Evolutionary conservation across 305 asterid genomes (phyloP).

Genomic region (Solanum chacoense): DNA sequence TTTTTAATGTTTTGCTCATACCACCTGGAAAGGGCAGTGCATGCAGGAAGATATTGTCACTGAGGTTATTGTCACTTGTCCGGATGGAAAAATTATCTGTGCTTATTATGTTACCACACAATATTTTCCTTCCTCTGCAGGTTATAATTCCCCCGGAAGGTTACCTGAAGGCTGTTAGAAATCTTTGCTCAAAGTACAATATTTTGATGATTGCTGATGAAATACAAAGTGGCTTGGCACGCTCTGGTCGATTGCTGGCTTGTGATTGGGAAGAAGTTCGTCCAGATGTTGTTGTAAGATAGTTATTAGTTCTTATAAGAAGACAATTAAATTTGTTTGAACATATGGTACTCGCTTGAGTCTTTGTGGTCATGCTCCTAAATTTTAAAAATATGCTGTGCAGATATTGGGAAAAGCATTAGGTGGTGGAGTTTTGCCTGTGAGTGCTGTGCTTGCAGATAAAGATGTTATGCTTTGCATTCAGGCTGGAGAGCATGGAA

Average conservation of each 20-base stretch:
- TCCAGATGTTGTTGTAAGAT: constrained; percentile 78
- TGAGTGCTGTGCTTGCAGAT: constrained; percentile 92
- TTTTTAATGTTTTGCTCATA: neutral
- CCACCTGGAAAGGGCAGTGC: neutral
- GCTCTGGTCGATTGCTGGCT: constrained; percentile 81
- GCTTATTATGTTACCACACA: neutral
- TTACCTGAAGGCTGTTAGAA: constrained; percentile 69
- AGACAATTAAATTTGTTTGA: neutral
- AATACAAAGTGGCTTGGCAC: constrained; percentile 94
- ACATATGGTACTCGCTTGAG: neutral
- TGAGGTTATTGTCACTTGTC: neutral
- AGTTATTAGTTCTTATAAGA: neutral
- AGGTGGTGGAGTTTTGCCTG: constrained; percentile 97
- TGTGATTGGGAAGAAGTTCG: constrained; percentile 90
- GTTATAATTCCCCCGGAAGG: constrained; percentile 92
- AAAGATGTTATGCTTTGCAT: constrained; percentile 94
- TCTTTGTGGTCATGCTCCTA: neutral
- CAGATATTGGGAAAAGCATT: constrained; percentile 95
- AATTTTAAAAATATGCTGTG: neutral
- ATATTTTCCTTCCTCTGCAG: constrained; percentile 23
- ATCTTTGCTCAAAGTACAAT: constrained; percentile 79
- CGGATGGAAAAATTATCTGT: neutral
- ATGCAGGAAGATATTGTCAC: neutral
- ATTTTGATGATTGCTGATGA: constrained; percentile 94
- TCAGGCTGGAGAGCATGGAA: constrained; percentile 98